Percentiles rank a stretch among this genome's conserved stretches.
These are phyloP conservation scores for Erythrophleum fordii DNA, from an alignment of 306 rosid species.

Conservation along the genomic window DNA sequence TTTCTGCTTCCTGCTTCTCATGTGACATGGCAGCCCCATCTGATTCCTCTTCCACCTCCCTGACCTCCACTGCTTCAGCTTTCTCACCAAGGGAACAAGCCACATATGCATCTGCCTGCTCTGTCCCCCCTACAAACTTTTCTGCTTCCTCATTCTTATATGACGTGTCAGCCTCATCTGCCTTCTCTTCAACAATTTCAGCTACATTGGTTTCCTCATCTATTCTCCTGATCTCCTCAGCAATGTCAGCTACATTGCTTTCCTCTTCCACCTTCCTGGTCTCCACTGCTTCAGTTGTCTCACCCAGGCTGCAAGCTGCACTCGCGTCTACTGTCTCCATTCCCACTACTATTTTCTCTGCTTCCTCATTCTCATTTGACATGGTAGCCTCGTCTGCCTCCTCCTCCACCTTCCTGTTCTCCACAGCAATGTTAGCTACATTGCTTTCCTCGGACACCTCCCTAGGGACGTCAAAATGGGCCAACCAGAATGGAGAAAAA, in stretches of 20 bases:
- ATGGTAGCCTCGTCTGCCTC: background rate
- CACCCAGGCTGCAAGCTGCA: background rate
- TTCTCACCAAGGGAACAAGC: background rate
- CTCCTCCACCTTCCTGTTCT: background rate
- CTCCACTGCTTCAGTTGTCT: slow-evolving; percentile 27
- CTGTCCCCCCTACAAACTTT: background rate
- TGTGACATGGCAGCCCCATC: background rate
- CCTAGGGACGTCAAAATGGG: background rate
- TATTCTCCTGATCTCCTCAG: background rate
- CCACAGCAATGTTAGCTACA: slow-evolving; percentile 28
- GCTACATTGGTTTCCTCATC: background rate
- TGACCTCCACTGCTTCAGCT: background rate
- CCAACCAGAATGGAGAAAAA: background rate
- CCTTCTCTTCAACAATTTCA: background rate
- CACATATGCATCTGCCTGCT: background rate
- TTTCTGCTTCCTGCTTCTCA: background rate
- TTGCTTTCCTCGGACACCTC: slow-evolving; percentile 1
- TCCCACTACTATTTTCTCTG: background rate
- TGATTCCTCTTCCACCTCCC: background rate
- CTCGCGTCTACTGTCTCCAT: background rate
- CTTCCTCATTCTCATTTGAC: slow-evolving; percentile 8
- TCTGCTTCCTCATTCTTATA: slow-evolving; percentile 10
- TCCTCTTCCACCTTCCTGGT: slow-evolving; percentile 22
- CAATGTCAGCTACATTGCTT: background rate
- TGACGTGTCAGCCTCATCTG: background rate